Evolutionary conservation across 352 stramenopile genomes (phyloP), one percentile per base, ranked within the genome.

Genomic region (Pythium rhizo-oryzae): DNA sequence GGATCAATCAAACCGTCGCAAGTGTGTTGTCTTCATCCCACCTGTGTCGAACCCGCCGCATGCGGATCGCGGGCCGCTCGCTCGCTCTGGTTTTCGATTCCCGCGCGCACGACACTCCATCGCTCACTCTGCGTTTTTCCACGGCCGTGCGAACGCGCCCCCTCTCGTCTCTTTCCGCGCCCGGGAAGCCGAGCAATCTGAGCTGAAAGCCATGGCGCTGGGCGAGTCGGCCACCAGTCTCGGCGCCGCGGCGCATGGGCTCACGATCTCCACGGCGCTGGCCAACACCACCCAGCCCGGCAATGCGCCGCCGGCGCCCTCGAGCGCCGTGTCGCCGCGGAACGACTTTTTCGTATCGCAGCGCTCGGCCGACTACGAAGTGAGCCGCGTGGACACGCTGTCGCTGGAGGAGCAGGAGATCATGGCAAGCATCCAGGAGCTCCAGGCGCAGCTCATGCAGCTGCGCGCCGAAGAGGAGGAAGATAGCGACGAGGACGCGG

Each of bases 361-460:
- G 64, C 81, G 84, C 58, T 76, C 79, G 28, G 72, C 84, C 51
- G 84, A 93, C 75, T 89, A 84, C 52, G 84, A 93, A 47, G 60
- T 85, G 35, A 90, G 79, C 57, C 80, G 80, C 53, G 63, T 90
- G 52, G 85, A 92, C 77, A 79, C 80, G 60, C 70, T 96, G 47
- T 91, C 79, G 53, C 74, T 96, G 6, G 81, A 93, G 33, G 90
- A 97, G 59, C 90, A 97, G 62, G 88, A 96, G 65, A 82, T 97
- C 67, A 72, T 97, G 37, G 85, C 93, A 21, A 96, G 90, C 65
- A 97, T 97, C 70, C 91, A 97, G 47, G 91, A 97, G 67, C 78
- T 97, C 21, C 91, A 97, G 63, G 75, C 89, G 4, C 89, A 97
- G 59, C 78, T 97, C 13, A 87, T 94, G 57, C 83, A 94, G 69